phyloP scores from a whole-genome alignment of 2,329 filamentous ascomycete species.

The Nemania serpens region DNA sequence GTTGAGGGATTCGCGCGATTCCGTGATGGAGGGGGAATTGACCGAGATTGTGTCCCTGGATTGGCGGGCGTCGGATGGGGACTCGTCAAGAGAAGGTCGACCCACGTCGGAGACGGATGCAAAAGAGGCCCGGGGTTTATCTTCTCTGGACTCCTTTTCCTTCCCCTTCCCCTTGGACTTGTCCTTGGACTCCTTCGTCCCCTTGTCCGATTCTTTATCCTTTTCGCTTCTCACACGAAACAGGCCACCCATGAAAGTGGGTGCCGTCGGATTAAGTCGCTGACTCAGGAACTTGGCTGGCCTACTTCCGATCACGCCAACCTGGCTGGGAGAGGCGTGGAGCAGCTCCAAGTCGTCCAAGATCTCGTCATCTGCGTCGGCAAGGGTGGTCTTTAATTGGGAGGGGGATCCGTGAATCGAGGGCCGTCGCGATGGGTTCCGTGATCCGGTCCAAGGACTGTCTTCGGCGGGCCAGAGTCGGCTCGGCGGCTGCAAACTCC shows the following conservation, averaged over 20 bases:
- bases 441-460: constrained; percentile 54
- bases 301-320: constrained; percentile 79
- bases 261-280: constrained; percentile 84
- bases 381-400: constrained; percentile 62
- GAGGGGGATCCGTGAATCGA: constrained; percentile 79
- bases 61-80: constrained; percentile 56
- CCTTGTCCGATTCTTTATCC: constrained; percentile 43
- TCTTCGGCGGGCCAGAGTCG: constrained; percentile 70
- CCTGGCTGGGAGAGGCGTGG: constrained; percentile 60
- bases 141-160: constrained; percentile 47
- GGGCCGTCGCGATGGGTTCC: constrained; percentile 77
- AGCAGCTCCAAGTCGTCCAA: constrained; percentile 61
- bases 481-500: constrained; percentile 52
- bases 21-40: constrained; percentile 63
- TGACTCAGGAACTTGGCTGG: constrained; percentile 62
- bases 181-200: constrained; percentile 42
- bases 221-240: constrained; percentile 51
- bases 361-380: constrained; percentile 68
- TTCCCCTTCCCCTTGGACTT: constrained; percentile 47
- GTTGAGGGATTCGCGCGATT: constrained; percentile 63
- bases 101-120: constrained; percentile 48
- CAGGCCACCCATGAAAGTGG: constrained; percentile 80
- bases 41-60: constrained; percentile 63
- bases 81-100: constrained; percentile 50
- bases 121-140: constrained; percentile 46